Percentiles rank a stretch among this genome's conserved stretches.
These are phyloP conservation scores for Linnemannia hyalina DNA, from an alignment of 192 early-diverging fungal species.

Conservation along the genomic window DNA sequence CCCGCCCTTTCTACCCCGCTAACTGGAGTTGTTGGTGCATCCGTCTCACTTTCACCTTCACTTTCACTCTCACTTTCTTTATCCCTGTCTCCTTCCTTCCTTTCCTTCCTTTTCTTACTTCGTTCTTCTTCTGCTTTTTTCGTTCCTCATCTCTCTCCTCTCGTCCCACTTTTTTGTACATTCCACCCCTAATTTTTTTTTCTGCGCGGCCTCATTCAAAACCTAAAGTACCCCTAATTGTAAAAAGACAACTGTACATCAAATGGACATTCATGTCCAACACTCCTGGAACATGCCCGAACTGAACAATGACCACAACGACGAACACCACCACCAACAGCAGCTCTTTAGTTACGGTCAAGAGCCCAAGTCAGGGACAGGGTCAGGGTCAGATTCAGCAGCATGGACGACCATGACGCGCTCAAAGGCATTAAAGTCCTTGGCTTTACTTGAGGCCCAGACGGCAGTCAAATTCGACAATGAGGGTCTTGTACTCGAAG, in stretches of 20 bases:
- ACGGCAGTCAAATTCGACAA: constrained; percentile 44
- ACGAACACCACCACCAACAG: background rate
- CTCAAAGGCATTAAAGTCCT: constrained; percentile 24
- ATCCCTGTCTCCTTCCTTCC: background rate
- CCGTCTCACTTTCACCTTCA: background rate
- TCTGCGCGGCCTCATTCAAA: background rate
- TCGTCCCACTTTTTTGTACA: background rate
- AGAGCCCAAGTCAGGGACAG: background rate
- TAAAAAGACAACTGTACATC: background rate
- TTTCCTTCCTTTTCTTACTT: background rate
- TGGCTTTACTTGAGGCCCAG: constrained; percentile 47
- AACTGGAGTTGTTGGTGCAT: background rate
- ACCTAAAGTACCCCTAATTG: background rate
- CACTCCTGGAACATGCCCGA: background rate
- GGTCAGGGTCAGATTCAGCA: background rate
- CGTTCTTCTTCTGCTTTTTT: background rate
- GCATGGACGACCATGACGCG: constrained; percentile 13
- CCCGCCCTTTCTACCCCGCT: background rate
- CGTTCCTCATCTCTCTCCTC: background rate
- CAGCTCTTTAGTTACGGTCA: background rate
- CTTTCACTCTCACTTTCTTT: background rate
- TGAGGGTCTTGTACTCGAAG: constrained; percentile 12
- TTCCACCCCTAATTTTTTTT: background rate
- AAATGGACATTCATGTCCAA: background rate
- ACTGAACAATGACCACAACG: background rate